Evolutionary conservation across 2,329 filamentous ascomycete species (phyloP), one percentile per base, ranked within the genome.

Genomic region (Pseudovirgaria hyperparasitica): DNA sequence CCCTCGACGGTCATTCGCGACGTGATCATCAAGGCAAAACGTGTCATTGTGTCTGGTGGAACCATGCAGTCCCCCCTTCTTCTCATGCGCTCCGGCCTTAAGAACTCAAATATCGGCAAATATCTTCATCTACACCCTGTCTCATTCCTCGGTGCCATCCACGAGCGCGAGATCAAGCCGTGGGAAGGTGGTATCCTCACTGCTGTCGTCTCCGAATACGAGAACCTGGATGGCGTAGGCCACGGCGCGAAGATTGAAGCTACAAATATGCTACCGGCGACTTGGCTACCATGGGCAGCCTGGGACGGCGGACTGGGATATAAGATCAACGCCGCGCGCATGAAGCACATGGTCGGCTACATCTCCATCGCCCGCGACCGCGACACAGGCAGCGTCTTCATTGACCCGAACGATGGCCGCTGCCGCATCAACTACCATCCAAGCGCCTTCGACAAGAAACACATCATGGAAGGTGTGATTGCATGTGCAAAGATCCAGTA

Each of bases 231-330:
- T 48, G 70, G 71, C 5, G 63, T 74, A 22, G 82, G 84, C 31
- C 82, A 94, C 42, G 87, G 87, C 20, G 65, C 67, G 25, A 92
- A 92, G 51, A 61, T 94, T 16, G 85, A 94, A 60, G 64, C 74
- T 7, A 71, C 71, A 2, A 70, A 69, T 42, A 86, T 90, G 78
- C 43, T 84, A 44, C 82, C 85, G 0, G 70, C 73, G 11, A 48
- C 72, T 3, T 65, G 71, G 40, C 57, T 85, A 9, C 59, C 72
- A 5, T 57, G 67, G 27, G 60, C 81, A 28, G 67, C 75, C 9
- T 92, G 80, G 75, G 58, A 50, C n/a, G 59, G 61, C 29, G 79
- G 74, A 0, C 48, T 84, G 8, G 68, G 82, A 23, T 81, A 67
- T 50, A 93, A 92, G 56, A 57, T 77, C n/a, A 60, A 72, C 33